Base-by-base conservation (phyloP, 495 filamentous ascomycete genomes). In the Oidiodendron maius region DNA sequence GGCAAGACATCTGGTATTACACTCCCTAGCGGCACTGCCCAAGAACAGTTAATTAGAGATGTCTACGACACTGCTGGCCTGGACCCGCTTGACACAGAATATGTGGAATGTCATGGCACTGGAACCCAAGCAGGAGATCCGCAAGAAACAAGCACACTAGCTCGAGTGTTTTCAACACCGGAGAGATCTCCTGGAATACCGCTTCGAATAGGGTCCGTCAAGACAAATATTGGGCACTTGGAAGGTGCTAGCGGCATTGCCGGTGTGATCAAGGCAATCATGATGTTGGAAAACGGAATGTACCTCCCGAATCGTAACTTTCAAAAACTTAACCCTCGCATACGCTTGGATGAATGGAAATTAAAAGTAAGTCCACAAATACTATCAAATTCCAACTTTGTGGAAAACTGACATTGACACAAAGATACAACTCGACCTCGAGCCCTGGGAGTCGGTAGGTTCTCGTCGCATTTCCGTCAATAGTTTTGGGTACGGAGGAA, bases 211-310 rank as follows among this genome's bases (percentile, higher is more conserved):
- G 80, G 80, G 11, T 74, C 77, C 0, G 61, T 76, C 2, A 83
- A 84, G 53, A 67, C 72, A 4, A 80, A 80, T 49, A 70, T 82
- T 20, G 78, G 80, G 13, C 81, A 84, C 57, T 52, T 76, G 4
- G 81, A 83, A 56, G 75, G 71, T 9, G 69, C 71, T 9, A 71
- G 70, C 42, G 80, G 81, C 17, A 63, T 84, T 32, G 69, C 76
- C 0, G 75, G 72, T 8, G 47, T 83, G 5, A 75, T 84, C 40
- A 84, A 84, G 51, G 67, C 69, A 0, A 62, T 71, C 16, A 45
- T 78, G 34, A 76, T 75, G 65, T 61, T 84, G 23, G 77, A 84
- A 46, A 71, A 71, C 50, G 73, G 71, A 13, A 66, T 71, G 56
- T 67, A 77, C 46, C 57, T 69, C 20, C 67, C 71, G 13, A 72